Base-by-base conservation (phyloP, 2,329 filamentous ascomycete species). In the Akanthomyces muscarius region DNA sequence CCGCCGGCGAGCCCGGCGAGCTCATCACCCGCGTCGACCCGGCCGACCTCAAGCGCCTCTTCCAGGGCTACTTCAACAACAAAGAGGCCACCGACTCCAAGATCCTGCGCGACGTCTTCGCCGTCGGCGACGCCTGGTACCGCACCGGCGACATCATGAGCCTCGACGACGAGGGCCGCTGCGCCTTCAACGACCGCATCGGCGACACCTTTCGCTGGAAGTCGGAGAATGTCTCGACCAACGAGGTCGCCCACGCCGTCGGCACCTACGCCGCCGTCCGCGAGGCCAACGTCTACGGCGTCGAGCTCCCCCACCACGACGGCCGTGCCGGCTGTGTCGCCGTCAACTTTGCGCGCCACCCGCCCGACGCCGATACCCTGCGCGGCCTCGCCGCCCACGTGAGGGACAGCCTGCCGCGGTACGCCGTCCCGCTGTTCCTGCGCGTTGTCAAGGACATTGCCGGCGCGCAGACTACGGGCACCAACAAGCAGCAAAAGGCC, bases 401-500 rank as follows among this genome's bases (percentile, higher is more conserved):
- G 0, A 71, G 77, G 16, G 73, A 74, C 7, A 78, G 78, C 7
- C 78, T 96, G 30, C 92, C 92, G 0, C 83, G 81, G 55, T 96
- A 90, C 70, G 91, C 92, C 0, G 83, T 88, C 5, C 92, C 92
- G 0, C 69, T 95, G 0, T 97, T 96, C 75, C 72, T 97, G 54
- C 82, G 92, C 14, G 75, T 92, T 6, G 82, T 88, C 8, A 79
- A 77, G 30, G 81, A 83, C 30, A 75, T 83, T 52, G 76, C 78
- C 3, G 74, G 77, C 1, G 80, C 85, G 67, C 85, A 89, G 69
- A 81, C 86, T 1, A 96, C 92, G 5, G 91, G 92, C 0, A 97
- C 92, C 54, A 90, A 92, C 70, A 97, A 97, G 80, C 90, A 96
- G 77, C 89, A 93, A 76, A 97, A 97, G 75, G 85, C 89, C 66